Base-by-base conservation (phyloP, 1,139 yeast genomes). In the Blastobotrys apis region DNA sequence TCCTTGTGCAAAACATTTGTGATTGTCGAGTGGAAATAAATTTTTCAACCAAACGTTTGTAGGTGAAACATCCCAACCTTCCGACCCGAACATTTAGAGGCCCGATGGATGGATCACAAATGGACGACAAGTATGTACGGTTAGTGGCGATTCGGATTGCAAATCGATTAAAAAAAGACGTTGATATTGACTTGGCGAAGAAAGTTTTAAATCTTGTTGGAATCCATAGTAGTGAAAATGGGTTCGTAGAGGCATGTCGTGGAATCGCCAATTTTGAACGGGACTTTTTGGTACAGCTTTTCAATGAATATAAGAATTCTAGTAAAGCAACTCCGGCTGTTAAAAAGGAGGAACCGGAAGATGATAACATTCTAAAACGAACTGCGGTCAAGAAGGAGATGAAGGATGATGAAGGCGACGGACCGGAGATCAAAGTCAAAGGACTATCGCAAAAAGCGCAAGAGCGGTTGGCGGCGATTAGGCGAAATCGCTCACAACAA, bases 251-350 rank as follows among this genome's bases (percentile, higher is more conserved):
- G 3, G 63, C 61, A 1, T 62, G 66, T 46, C 38, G 44, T 37
- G 59, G 57, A 1, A 60, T 63, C 49, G 66, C 65, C 19, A 50
- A 51, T 33, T 63, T 63, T 41, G 54, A 57, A 22, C 46, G 41
- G 4, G 49, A 47, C 3, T 62, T 61, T 42, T 47, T 63, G n/a
- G 31, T 32, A 9, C 41, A 44, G 16, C 46, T 59, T 5, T 62
- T 57, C 44, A 32, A 23, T 23, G 43, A n/a, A 25, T 21, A 22
- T 27, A 31, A 9, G 31, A 33, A 25, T 31, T 30, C n/a, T n/a
- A n/a, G n/a, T n/a, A n/a, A n/a, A n/a, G n/a, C 19, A 33, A 31
- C 30, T n/a, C 16, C n/a, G 33, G 37, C 21, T 26, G 32, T 3
- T 36, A 44, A 17, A 25, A 29, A 8, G 17, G 23, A 37, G 5